A percentile compares a stretch with the other conserved stretches of the same genome.
Evolutionary conservation across 2,329 filamentous ascomycete genomes (phyloP).

Genomic region (Colletotrichum sp.): DNA sequence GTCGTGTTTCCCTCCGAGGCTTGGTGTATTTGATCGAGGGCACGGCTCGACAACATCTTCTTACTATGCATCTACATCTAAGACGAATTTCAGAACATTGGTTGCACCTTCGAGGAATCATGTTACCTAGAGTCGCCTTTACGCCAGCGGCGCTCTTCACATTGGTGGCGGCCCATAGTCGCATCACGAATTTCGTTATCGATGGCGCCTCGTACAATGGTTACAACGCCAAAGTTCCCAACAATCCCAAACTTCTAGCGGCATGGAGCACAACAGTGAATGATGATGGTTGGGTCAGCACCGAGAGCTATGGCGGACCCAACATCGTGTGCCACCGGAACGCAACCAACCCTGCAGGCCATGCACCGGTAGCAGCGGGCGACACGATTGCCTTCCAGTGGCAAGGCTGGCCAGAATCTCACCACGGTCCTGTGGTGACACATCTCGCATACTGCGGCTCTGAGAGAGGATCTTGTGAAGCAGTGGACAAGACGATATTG

Average conservation of each 20-base stretch:
- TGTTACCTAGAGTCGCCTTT: neutral
- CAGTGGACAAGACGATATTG: slow-evolving; percentile 42
- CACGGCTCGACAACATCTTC: neutral
- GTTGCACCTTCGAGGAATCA: neutral
- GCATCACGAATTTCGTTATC: slow-evolving; percentile 39
- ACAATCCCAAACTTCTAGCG: slow-evolving; percentile 35
- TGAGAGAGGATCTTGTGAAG: slow-evolving; percentile 39
- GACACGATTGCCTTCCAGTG: slow-evolving; percentile 62
- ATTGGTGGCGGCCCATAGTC: slow-evolving; percentile 28
- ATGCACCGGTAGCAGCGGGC: slow-evolving; percentile 62
- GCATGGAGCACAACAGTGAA: slow-evolving; percentile 58
- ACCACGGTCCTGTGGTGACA: slow-evolving; percentile 46
- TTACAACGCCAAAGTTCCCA: slow-evolving; percentile 34
- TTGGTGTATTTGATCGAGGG: neutral
- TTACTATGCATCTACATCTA: neutral
- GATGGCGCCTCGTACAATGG: slow-evolving; percentile 51
- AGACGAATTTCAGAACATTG: neutral
- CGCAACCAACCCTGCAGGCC: slow-evolving; percentile 53
- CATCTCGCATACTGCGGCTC: slow-evolving; percentile 41
- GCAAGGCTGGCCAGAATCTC: slow-evolving; percentile 64
- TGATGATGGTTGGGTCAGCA: slow-evolving; percentile 59
- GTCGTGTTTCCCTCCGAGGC: neutral
- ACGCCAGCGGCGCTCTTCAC: neutral
- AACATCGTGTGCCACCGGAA: slow-evolving; percentile 69
- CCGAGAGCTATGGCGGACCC: slow-evolving; percentile 45